Conservation (phyloP, 305 asterid genomes). For the Fraxinus greggii region DNA sequence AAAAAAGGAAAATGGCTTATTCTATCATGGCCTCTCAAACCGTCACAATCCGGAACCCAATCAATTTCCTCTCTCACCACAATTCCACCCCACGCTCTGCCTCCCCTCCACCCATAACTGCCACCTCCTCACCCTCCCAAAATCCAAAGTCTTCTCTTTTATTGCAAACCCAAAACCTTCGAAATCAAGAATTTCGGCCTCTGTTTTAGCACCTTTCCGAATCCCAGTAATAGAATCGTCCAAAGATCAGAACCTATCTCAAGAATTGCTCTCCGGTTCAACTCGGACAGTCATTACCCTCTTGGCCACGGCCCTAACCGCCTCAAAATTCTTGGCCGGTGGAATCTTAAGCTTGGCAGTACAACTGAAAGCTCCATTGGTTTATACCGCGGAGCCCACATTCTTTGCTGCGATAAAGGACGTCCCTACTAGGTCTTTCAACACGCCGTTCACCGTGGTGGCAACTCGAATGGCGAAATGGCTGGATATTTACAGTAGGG, state of each 20-base stretch:
- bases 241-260: constrained; percentile 4
- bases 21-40: constrained; percentile 44
- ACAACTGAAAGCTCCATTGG: constrained; percentile 45
- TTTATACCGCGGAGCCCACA: constrained; percentile 51
- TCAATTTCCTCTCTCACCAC: constrained; percentile 13
- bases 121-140: constrained; percentile 18
- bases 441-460: constrained; percentile 79
- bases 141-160: constrained; percentile 23
- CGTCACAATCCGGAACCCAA: constrained; percentile 31
- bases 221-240: constrained; percentile 7
- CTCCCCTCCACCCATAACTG: neutral
- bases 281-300: constrained; percentile 71
- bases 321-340: constrained; percentile 43
- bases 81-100: constrained; percentile 12
- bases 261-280: constrained; percentile 50
- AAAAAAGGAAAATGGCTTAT: constrained; percentile 33
- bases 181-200: constrained; percentile 34
- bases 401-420: constrained; percentile 69
- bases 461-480: constrained; percentile 89
- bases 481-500: constrained; percentile 83
- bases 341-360: constrained; percentile 37
- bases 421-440: constrained; percentile 39
- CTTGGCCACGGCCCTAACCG: constrained; percentile 44
- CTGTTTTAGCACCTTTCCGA: constrained; percentile 26
- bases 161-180: constrained; percentile 27